Base-by-base conservation (phyloP, 768 basidiomycete genomes). In the Suillus clintonianus region DNA sequence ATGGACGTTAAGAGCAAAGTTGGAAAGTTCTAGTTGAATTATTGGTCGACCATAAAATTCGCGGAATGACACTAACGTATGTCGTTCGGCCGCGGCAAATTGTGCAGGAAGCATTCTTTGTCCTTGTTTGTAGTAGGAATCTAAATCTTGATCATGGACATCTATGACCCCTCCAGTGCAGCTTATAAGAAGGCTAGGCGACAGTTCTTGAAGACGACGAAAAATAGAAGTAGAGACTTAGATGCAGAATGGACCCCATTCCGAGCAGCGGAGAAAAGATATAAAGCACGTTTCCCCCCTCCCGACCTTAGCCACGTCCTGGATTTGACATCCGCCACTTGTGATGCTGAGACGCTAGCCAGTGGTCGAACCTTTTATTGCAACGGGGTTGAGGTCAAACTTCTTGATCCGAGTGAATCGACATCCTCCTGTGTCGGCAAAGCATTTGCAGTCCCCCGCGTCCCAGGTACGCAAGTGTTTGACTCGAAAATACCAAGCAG, bases 231-330 rank as follows among this genome's bases (percentile, higher is more conserved):
- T 14, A 69, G 69, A 0, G 76, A 80, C 32, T 64, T 79, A 8
- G 83, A 86, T n/a, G 65, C 74, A 13, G 81, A 82, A 51, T 92
- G 90, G 90, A 86, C 92, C 0, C 83, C 89, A 0, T 94, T 94
- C 73, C 81, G 93, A 70, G 83, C 83, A 0, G 87, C 87, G 30
- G 93, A 95, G 76, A 95, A 95, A 76, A 83, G 79, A 48, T 95
- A 85, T 82, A 95, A 94, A 75, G 81, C 89, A 0, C 82, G 84
- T 36, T 93, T 91, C 70, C 91, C 91, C 5, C 91, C 89, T 0
- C 91, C 89, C 3, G 87, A 92, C 77, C 81, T 94, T 9, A 83
- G 82, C 30, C 73, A 76, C 47, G 89, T 91, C 19, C 81, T 95
- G 4, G 92, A 95, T 75, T 79, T 91, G 45, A 84, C 86, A 2